Base-by-base conservation (phyloP, 208 protist genomes). In the Trypanosoma conorhini region DNA sequence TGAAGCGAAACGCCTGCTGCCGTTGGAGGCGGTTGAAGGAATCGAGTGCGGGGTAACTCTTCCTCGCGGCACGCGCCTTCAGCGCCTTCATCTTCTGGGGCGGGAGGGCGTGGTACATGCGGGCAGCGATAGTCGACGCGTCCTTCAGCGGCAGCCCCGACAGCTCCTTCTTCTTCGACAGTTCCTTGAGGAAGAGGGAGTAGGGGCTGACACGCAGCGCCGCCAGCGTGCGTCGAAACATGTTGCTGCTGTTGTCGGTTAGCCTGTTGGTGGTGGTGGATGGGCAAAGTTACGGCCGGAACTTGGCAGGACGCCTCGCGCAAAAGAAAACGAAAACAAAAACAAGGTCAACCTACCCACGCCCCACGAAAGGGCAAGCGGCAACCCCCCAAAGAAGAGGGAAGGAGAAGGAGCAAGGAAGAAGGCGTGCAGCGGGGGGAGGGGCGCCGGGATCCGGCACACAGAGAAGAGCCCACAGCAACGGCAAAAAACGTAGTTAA, bases 21-120 rank as follows among this genome's bases (percentile, higher is more conserved):
- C 83, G 83, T 62, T 93, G 88, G 66, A 93, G 86, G 58, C 77
- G 75, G 73, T 91, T 91, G 74, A 85, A 93, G 19, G 88, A 78
- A 60, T 91, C 85, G 12, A 91, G 77, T 5, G 80, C 79, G 8
- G 88, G 88, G 71, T 89, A 86, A 0, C 72, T 74, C 30, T 80
- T 40, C n/a, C 74, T 69, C 26, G 51, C 30, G 9, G 86, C 86
- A 9, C 82, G 83, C 51, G 74, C 51, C 61, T 80, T 44, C 24
- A 89, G 79, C 5, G 77, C 68, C 46, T 44, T 64, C 64, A 77
- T 70, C 76, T 90, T 69, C 21, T 61, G 48, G 42, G 75, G 62
- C 22, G 65, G 76, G 15, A 93, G 85, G 44, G 74, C 35, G 30
- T 52, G 70, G 79, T 93, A 93, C 58, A 73, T 55, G 69, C 75